Evolutionary conservation across 176 grass and related monocot species (phyloP), one percentile per base, ranked within the genome.

Genomic region (Coix lacrymajobi): DNA sequence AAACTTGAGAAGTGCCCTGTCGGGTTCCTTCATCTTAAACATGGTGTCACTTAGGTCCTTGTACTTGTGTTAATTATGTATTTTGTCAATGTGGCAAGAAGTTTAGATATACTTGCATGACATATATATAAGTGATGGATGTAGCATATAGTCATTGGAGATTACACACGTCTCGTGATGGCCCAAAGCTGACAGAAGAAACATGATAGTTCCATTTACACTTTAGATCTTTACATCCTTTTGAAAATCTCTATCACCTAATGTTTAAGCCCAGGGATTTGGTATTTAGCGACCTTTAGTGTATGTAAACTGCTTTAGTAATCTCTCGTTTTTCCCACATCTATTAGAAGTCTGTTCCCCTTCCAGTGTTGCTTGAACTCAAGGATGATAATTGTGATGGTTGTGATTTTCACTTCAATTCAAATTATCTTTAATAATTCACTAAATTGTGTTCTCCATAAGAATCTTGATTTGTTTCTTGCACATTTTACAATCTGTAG

Each of bases 401-500:
- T 28, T 57, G 11, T 80, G 69, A 56, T 20, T 43, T 29, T 73
- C 22, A 71, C 19, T 79, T 79, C n/a, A 69, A 31, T 61, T 63
- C 7, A 71, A 49, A 48, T 24, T 25, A n/a, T 39, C 17, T 73
- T 29, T 40, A 13, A 58, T 4, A 19, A 9, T 74, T 31, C 24
- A 65, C 20, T 67, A 40, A 75, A 86, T 44, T 22, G 34, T 56
- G 40, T 40, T 71, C 40, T 41, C 44, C 31, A 25, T 76, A 14
- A 29, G 54, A 36, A 66, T 65, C 16, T 80, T 88, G 29, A 60
- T 38, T 71, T 54, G 16, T 81, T 69, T 82, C 26, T 60, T 78
- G n/a, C 57, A 73, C 10, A 60, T 82, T 75, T 22, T 17, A 36
- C 33, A 11, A 43, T 64, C 48, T 77, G 71, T 34, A 71, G 13